These are phyloP conservation scores for Guadua angustifolia DNA, from an alignment of 176 grass and related monocot genomes.

Conservation along the genomic window DNA sequence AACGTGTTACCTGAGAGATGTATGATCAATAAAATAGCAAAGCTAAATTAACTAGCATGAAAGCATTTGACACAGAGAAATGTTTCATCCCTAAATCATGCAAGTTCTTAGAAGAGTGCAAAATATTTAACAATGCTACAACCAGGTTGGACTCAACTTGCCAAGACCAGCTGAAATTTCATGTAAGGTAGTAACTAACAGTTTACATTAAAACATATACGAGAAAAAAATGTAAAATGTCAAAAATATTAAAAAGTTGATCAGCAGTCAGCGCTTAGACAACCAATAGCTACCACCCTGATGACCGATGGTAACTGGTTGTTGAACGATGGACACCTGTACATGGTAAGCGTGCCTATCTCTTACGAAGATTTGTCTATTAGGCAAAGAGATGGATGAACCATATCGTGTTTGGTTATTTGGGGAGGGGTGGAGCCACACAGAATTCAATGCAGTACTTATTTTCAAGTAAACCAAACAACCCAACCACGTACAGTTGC, in stretches of 20 bases:
- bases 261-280: not conserved
- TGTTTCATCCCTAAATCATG: not conserved
- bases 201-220: not conserved
- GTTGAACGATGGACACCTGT: not conserved
- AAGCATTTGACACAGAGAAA: not conserved
- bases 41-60: not conserved
- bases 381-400: not conserved
- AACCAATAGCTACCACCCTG: not conserved
- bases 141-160: not conserved
- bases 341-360: slow-evolving; percentile 1
- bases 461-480: not conserved
- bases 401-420: not conserved
- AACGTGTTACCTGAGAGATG: not conserved
- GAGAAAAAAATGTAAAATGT: not conserved
- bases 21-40: not conserved
- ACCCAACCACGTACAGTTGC: not conserved
- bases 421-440: not conserved
- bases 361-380: not conserved
- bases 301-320: not conserved
- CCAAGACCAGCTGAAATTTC: not conserved
- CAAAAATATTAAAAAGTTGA: not conserved
- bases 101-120: not conserved
- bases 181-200: not conserved
- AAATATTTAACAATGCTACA: not conserved
- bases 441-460: not conserved